Evolutionary conservation across 805 yeast genomes (phyloP).

Genomic region (Yamadazyma philogaea): DNA sequence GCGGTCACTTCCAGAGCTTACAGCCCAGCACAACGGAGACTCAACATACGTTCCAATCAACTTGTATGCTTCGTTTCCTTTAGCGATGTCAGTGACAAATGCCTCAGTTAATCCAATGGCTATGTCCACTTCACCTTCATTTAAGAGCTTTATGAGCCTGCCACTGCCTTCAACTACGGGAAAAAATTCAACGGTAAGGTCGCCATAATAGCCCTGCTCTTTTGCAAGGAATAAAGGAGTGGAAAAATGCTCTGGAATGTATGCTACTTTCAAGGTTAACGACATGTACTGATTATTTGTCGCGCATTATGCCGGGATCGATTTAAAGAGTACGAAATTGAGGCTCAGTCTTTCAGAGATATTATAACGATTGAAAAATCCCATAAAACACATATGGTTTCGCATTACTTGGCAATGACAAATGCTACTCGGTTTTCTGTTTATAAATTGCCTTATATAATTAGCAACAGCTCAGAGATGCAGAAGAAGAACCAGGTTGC

Average conservation of each 20-base stretch:
- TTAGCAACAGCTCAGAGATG: constrained; percentile 11
- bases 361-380: too few relatives aligned
- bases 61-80: constrained; percentile 62
- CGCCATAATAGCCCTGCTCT: constrained; percentile 52
- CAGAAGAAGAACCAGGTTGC: constrained; percentile 7
- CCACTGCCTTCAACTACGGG: constrained; percentile 89
- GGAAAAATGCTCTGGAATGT: constrained; percentile 88
- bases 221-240: constrained; percentile 79
- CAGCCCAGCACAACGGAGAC: constrained; percentile 88
- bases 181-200: constrained; percentile 54
- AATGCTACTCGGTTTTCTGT: background rate
- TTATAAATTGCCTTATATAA: constrained; percentile 1
- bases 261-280: constrained; percentile 57
- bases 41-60: constrained; percentile 80
- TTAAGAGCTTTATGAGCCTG: constrained; percentile 71
- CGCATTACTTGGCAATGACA: background rate
- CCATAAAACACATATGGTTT: too few relatives aligned
- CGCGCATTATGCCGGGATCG: background rate
- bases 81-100: constrained; percentile 76
- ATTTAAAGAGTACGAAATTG: background rate
- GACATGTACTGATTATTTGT: constrained; percentile 1
- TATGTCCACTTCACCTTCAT: constrained; percentile 61
- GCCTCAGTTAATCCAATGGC: constrained; percentile 93
- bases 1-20: constrained; percentile 70
- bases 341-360: too few relatives aligned